A percentile compares a stretch with the other conserved stretches of the same genome.
Evolutionary conservation across 2,329 filamentous ascomycete species (phyloP).

Genomic region (Pseudodiploospora longispora): DNA sequence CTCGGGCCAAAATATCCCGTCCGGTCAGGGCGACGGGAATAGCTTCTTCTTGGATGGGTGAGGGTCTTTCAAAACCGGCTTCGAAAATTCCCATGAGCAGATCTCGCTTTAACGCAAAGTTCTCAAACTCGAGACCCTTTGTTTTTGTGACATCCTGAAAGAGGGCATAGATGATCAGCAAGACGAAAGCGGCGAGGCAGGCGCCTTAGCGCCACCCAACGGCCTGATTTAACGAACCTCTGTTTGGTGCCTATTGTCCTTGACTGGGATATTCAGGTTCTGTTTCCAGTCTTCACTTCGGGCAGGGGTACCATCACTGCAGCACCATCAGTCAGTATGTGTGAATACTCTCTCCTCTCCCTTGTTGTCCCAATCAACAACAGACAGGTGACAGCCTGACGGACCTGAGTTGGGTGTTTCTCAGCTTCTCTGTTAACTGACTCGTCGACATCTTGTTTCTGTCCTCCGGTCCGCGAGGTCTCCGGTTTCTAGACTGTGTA

Average conservation of each 20-base stretch:
- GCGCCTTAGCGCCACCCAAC: background rate
- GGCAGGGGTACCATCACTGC: conserved; percentile 35
- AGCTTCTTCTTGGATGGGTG: conserved; percentile 97
- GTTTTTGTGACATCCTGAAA: conserved; percentile 91
- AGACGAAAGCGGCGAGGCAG: background rate
- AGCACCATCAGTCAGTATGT: conserved; percentile 8
- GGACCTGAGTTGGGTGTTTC: conserved; percentile 34
- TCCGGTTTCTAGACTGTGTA: conserved; percentile 11
- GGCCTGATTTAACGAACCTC: conserved; percentile 44
- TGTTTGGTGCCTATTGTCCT: conserved; percentile 72
- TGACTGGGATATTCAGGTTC: conserved; percentile 60
- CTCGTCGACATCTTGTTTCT: conserved; percentile 32
- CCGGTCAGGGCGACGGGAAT: conserved; percentile 95
- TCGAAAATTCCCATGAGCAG: conserved; percentile 99
- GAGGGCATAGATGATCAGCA: conserved; percentile 11
- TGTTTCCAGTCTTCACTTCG: conserved; percentile 62
- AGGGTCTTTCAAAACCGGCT: conserved; percentile 96
- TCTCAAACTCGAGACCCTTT: conserved; percentile 95
- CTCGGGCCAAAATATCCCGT: conserved; percentile 87
- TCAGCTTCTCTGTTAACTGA: conserved; percentile 37
- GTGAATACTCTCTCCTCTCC: conserved; percentile 3
- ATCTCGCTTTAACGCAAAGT: conserved; percentile 90
- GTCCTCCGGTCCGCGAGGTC: conserved; percentile 18
- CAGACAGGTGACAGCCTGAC: conserved; percentile 10
- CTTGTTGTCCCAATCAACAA: too few species aligned